A percentile compares a stretch with the other conserved stretches of the same genome.
phyloP scores from a whole-genome alignment of 2,329 filamentous ascomycete species.

The Acephala macrosclerotiorum region DNA sequence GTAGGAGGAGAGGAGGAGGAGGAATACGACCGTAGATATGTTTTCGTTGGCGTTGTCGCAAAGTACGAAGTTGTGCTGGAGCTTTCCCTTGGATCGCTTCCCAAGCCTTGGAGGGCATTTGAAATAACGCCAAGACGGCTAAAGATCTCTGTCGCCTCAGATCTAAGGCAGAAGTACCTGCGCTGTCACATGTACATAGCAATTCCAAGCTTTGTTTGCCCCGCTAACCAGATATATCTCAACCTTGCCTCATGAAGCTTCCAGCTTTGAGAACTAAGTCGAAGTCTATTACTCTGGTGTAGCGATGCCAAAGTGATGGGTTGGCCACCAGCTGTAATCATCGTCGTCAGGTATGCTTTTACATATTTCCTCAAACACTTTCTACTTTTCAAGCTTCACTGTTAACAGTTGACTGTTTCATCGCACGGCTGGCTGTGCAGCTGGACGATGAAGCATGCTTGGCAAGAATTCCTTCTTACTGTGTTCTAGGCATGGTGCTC shows the following conservation, averaged over 20 bases:
- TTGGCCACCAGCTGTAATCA: constrained; percentile 57
- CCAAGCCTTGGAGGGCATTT: constrained; percentile 1
- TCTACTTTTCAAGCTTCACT: not conserved
- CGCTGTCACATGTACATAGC: constrained; percentile 6
- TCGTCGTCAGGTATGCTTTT: constrained; percentile 55
- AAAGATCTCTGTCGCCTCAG: too few species aligned
- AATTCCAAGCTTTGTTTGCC: not conserved
- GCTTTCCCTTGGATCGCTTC: constrained; percentile 6
- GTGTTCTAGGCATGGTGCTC: constrained; percentile 78
- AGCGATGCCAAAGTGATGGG: constrained; percentile 47
- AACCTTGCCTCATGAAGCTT: constrained; percentile 8
- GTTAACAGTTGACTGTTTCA: not conserved
- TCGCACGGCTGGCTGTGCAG: constrained; percentile 5
- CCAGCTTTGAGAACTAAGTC: constrained; percentile 1
- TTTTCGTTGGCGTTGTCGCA: not conserved
- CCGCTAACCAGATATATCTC: not conserved
- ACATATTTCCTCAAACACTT: not conserved
- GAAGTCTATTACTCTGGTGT: not conserved
- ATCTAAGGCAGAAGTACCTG: not conserved
- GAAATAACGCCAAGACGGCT: not conserved
- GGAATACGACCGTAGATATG: not conserved
- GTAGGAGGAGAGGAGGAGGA: not conserved
- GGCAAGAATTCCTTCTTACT: constrained; percentile 5
- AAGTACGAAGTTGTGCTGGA: not conserved
- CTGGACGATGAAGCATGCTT: constrained; percentile 3